Conservation (phyloP, 495 filamentous ascomycete genomes). For the Parathielavia appendiculata region DNA sequence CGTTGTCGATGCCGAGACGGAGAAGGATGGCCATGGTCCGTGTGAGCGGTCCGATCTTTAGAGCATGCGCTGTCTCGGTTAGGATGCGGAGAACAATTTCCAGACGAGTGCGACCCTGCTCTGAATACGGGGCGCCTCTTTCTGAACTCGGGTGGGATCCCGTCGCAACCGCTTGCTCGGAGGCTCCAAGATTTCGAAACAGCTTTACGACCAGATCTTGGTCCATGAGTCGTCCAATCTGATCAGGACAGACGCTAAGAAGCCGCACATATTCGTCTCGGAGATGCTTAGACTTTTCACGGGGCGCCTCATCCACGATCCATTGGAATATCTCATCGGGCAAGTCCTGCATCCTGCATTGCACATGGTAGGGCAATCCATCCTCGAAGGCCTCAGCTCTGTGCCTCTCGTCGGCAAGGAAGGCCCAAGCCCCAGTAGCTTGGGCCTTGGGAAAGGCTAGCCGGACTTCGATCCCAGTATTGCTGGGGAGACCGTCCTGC, state of each 20-base stretch:
- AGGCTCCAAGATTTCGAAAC: constrained; percentile 39
- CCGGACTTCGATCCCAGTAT: constrained; percentile 28
- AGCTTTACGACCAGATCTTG: constrained; percentile 34
- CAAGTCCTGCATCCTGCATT: constrained; percentile 46
- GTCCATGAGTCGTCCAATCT: constrained; percentile 38
- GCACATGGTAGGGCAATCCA: constrained; percentile 59
- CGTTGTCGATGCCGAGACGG: constrained; percentile 52
- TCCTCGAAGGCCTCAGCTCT: constrained; percentile 63
- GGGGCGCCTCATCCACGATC: constrained; percentile 64
- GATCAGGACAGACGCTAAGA: constrained; percentile 32
- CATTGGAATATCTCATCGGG: constrained; percentile 69
- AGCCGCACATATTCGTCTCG: constrained; percentile 59
- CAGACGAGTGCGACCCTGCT: constrained; percentile 35
- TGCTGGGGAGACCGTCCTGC: constrained; percentile 15
- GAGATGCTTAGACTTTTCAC: constrained; percentile 56
- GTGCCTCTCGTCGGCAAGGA: constrained; percentile 43
- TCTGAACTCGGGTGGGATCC: background rate
- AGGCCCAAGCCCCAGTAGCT: constrained; percentile 34
- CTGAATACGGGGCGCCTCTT: constrained; percentile 26
- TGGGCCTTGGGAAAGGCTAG: constrained; percentile 32
- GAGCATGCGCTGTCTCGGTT: constrained; percentile 24
- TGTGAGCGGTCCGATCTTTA: constrained; percentile 22
- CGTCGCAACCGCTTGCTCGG: constrained; percentile 26
- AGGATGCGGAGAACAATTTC: constrained; percentile 34
- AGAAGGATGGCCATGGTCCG: constrained; percentile 35